These are phyloP conservation scores for Emericellopsis atlantica DNA, from an alignment of 2,329 filamentous ascomycete species.

Conservation along the genomic window DNA sequence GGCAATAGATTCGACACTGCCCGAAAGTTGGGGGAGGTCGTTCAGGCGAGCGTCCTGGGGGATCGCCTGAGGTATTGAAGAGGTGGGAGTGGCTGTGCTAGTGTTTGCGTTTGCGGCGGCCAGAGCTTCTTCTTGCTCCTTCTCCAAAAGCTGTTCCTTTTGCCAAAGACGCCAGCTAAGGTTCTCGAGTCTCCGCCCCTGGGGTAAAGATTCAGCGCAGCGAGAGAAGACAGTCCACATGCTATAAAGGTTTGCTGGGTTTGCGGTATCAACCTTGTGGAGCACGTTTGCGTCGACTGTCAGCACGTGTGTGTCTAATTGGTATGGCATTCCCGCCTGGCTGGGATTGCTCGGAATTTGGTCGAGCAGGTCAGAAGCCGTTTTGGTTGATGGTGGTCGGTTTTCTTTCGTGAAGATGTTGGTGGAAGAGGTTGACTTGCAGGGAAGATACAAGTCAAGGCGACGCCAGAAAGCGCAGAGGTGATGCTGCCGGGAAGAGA, in stretches of 20 bases:
- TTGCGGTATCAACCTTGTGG: conserved; percentile 63
- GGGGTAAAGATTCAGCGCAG: conserved; percentile 86
- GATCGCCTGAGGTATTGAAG: conserved; percentile 37
- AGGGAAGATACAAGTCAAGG: too few relatives aligned
- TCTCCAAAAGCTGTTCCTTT: conserved; percentile 67
- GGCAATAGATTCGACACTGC: conserved; percentile 62
- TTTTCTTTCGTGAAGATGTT: too few relatives aligned
- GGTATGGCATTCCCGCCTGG: conserved; percentile 59
- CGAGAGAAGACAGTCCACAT: conserved; percentile 97
- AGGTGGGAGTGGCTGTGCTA: conserved; percentile 21
- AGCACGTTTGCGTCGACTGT: conserved; percentile 87
- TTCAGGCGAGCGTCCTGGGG: conserved; percentile 18
- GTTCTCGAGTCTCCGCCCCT: conserved; percentile 87
- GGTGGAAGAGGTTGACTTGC: too few relatives aligned
- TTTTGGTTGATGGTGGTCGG: background rate
- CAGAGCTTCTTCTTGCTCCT: conserved; percentile 40
- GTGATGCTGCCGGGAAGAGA: too few relatives aligned
- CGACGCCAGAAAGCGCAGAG: too few relatives aligned
- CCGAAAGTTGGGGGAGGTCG: conserved; percentile 60
- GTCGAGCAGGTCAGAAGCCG: conserved; percentile 18
- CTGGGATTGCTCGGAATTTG: conserved; percentile 18
- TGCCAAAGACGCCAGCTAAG: conserved; percentile 94
- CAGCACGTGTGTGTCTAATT: conserved; percentile 73
- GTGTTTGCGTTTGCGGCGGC: conserved; percentile 18
- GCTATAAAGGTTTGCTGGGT: conserved; percentile 85